phyloP scores from a whole-genome alignment of 140 eudicot genomes.

The Cichorium intybus region DNA sequence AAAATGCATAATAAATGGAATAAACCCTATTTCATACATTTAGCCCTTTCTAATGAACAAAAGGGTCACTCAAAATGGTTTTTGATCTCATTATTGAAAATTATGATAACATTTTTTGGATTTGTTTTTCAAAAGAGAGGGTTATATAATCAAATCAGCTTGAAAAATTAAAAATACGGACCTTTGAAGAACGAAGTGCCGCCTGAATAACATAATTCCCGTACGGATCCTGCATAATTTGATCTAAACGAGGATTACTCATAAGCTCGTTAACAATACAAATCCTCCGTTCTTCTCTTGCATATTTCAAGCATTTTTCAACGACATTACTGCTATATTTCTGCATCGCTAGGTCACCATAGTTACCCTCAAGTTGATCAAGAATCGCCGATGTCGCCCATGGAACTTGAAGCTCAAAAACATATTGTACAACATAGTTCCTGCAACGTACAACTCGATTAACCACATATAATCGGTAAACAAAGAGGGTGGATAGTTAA shows the following conservation, averaged over 20 bases:
- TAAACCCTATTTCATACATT: too few species aligned
- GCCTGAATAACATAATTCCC: conserved; percentile 65
- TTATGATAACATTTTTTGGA: background rate
- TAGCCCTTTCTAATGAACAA: too few species aligned
- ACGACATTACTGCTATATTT: conserved; percentile 63
- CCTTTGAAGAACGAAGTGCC: conserved; percentile 56
- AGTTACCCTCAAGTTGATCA: conserved; percentile 52
- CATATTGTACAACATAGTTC: conserved; percentile 60
- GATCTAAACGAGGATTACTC: conserved; percentile 46
- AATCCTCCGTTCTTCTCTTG: conserved; percentile 49
- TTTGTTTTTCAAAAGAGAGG: background rate
- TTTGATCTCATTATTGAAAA: background rate
- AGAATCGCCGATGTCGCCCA: conserved; percentile 52
- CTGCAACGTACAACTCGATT: conserved; percentile 33
- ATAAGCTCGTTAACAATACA: conserved; percentile 44
- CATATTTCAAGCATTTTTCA: conserved; percentile 55
- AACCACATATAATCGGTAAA: background rate
- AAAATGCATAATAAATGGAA: too few species aligned
- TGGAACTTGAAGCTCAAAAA: conserved; percentile 49
- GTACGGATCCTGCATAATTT: conserved; percentile 62
- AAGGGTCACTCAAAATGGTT: background rate
- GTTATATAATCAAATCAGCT: background rate
- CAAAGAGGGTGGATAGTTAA: background rate
- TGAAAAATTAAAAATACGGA: conserved; percentile 4
- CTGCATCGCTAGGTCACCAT: conserved; percentile 54